Evolutionary conservation across 179 eudicot genomes (phyloP).

Genomic region (Dionaea muscipula): DNA sequence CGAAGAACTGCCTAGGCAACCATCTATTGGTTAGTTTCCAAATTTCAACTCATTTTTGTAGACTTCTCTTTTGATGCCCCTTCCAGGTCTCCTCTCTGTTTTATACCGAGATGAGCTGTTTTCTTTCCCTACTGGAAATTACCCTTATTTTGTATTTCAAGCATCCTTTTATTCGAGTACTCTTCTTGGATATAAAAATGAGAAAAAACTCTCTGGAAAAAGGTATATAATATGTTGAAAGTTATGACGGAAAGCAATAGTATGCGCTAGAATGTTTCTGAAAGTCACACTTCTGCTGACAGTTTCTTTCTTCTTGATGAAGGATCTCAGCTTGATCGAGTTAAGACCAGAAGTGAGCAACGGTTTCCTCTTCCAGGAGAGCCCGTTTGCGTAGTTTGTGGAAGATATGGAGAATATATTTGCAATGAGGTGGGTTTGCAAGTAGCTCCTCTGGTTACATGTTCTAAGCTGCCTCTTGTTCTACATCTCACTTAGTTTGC

Average conservation of each 20-base stretch:
- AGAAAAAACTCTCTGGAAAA: too few relatives aligned
- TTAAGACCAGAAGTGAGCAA: conserved; percentile 50
- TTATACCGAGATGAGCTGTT: background rate
- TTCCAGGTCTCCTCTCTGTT: background rate
- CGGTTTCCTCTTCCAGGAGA: conserved; percentile 68
- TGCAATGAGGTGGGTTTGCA: conserved; percentile 55
- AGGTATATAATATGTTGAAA: too few relatives aligned
- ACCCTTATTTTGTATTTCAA: too few relatives aligned
- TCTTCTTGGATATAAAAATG: background rate
- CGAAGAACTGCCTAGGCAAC: conserved; percentile 7
- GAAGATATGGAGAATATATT: conserved; percentile 74
- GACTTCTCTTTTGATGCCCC: background rate
- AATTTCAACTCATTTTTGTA: background rate
- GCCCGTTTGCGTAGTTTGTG: conserved; percentile 69
- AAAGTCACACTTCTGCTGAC: background rate
- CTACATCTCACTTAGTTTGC: background rate
- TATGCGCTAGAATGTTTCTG: too few relatives aligned
- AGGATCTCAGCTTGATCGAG: conserved; percentile 23
- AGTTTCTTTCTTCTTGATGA: conserved; percentile 13
- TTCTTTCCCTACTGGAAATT: too few relatives aligned
- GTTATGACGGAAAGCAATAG: too few relatives aligned
- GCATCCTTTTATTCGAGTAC: background rate
- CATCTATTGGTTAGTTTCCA: conserved; percentile 29
- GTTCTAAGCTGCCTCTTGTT: background rate
- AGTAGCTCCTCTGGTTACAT: background rate